A percentile compares a stretch with the other conserved stretches of the same genome.
These are phyloP conservation scores for Suillus ampliporus DNA, from an alignment of 768 basidiomycete genomes.

Conservation along the genomic window DNA sequence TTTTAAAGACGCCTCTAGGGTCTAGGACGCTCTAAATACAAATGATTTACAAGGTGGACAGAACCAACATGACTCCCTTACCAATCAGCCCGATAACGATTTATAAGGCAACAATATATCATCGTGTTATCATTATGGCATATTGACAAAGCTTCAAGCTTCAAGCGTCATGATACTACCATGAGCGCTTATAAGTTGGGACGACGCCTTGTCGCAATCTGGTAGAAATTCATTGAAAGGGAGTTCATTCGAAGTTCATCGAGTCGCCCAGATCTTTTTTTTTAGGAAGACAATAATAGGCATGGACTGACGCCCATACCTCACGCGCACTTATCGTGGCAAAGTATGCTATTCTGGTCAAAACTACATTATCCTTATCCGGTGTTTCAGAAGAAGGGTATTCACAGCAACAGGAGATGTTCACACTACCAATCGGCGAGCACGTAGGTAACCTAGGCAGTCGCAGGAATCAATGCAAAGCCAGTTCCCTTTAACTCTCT, in stretches of 20 bases:
- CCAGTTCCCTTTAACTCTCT: too few species aligned
- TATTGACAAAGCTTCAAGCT: not conserved
- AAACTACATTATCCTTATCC: not conserved
- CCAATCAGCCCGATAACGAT: slow-evolving; percentile 9
- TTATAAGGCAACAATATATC: slow-evolving; percentile 11
- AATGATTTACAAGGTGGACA: too few species aligned
- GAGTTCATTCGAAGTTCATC: not conserved
- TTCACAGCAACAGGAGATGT: slow-evolving; percentile 19
- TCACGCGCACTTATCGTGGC: not conserved
- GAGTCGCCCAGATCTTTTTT: not conserved
- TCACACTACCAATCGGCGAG: slow-evolving; percentile 18
- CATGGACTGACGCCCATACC: not conserved
- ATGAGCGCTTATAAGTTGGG: too few species aligned
- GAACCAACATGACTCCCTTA: not conserved
- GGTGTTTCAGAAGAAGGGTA: slow-evolving; percentile 11
- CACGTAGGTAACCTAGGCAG: not conserved
- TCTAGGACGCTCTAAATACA: too few species aligned
- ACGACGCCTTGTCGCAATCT: not conserved
- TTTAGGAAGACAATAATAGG: not conserved
- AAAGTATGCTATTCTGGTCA: not conserved
- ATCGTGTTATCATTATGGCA: not conserved
- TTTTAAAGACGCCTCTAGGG: not conserved
- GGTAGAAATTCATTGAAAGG: not conserved
- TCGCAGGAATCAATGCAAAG: not conserved
- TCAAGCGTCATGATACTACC: not conserved